These are phyloP conservation scores for Lachnellula subtilissima DNA, from an alignment of 2,329 filamentous ascomycete genomes.

Conservation along the genomic window DNA sequence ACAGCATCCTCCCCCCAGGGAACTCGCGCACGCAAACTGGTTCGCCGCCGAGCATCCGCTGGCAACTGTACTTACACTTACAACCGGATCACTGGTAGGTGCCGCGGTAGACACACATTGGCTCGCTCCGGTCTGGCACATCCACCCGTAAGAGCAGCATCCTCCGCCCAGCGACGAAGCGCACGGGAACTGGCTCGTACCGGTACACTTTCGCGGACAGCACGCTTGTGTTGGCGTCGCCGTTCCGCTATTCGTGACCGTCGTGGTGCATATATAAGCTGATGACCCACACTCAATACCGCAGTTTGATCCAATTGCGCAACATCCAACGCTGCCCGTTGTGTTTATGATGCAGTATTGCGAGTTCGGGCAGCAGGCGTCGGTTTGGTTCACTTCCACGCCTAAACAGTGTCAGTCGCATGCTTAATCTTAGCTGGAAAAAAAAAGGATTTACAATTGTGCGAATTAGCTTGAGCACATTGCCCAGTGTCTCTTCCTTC, in stretches of 20 bases:
- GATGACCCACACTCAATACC: slow-evolving; percentile 31
- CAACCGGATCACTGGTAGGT: slow-evolving; percentile 22
- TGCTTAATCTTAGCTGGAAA: background rate
- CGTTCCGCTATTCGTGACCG: slow-evolving; percentile 17
- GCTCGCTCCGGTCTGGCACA: slow-evolving; percentile 35
- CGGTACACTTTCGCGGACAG: slow-evolving; percentile 31
- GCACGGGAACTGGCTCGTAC: slow-evolving; percentile 31
- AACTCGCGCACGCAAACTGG: slow-evolving; percentile 39
- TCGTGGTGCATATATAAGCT: slow-evolving; percentile 31
- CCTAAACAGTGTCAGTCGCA: slow-evolving; percentile 30
- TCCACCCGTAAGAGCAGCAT: slow-evolving; percentile 45
- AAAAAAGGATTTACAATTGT: slow-evolving; percentile 23
- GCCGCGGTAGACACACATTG: slow-evolving; percentile 32
- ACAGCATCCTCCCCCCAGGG: slow-evolving; percentile 48
- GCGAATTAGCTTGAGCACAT: slow-evolving; percentile 17
- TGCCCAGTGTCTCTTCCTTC: slow-evolving; percentile 7
- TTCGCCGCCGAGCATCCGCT: slow-evolving; percentile 42
- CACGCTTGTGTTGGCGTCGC: slow-evolving; percentile 25
- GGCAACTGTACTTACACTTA: slow-evolving; percentile 35
- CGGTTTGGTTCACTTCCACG: slow-evolving; percentile 37
- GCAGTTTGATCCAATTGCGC: slow-evolving; percentile 39
- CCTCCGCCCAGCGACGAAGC: slow-evolving; percentile 29
- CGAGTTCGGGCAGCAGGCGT: slow-evolving; percentile 40
- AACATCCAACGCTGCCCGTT: slow-evolving; percentile 36
- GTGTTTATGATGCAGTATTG: slow-evolving; percentile 43